These are phyloP conservation scores for Candida xyloterini DNA, from an alignment of 805 yeast species.

Conservation along the genomic window DNA sequence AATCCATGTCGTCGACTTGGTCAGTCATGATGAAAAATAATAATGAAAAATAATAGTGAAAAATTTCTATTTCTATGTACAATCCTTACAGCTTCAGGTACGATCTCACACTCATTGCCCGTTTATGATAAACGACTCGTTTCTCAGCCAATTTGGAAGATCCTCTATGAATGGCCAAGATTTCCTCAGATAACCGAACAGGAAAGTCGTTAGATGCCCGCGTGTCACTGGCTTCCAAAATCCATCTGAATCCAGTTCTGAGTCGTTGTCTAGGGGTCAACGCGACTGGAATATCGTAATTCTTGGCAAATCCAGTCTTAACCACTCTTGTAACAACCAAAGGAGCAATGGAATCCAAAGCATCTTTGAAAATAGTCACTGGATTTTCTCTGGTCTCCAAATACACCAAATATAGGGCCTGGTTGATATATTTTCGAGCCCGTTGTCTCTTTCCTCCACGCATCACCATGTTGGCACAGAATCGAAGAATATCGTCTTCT, in stretches of 20 bases:
- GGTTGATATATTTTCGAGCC: slow-evolving; percentile 69
- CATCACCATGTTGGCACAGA: slow-evolving; percentile 86
- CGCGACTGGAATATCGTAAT: slow-evolving; percentile 77
- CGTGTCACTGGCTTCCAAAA: slow-evolving; percentile 76
- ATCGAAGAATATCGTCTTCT: slow-evolving; percentile 68
- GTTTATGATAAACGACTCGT: slow-evolving; percentile 76
- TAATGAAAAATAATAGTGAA: slow-evolving; percentile 2
- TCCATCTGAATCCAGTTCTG: slow-evolving; percentile 88
- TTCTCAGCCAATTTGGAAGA: slow-evolving; percentile 81
- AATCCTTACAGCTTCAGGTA: slow-evolving; percentile 33
- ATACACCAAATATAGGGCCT: slow-evolving; percentile 77
- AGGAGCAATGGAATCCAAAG: slow-evolving; percentile 82
- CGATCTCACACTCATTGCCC: slow-evolving; percentile 87
- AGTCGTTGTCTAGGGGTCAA: slow-evolving; percentile 77
- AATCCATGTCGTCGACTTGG: slow-evolving; percentile 7
- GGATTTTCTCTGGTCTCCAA: slow-evolving; percentile 78
- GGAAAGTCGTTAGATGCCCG: slow-evolving; percentile 78
- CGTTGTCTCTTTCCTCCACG: slow-evolving; percentile 81
- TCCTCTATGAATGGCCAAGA: slow-evolving; percentile 72
- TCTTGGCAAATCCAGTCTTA: slow-evolving; percentile 84
- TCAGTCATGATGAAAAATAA: not conserved
- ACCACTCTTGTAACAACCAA: slow-evolving; percentile 71
- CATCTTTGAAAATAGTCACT: slow-evolving; percentile 64
- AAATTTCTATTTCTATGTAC: slow-evolving; percentile 6
- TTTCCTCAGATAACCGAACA: slow-evolving; percentile 89